Base-by-base conservation (phyloP, 73 alveolate genomes). In the Uronychia binucleata region DNA sequence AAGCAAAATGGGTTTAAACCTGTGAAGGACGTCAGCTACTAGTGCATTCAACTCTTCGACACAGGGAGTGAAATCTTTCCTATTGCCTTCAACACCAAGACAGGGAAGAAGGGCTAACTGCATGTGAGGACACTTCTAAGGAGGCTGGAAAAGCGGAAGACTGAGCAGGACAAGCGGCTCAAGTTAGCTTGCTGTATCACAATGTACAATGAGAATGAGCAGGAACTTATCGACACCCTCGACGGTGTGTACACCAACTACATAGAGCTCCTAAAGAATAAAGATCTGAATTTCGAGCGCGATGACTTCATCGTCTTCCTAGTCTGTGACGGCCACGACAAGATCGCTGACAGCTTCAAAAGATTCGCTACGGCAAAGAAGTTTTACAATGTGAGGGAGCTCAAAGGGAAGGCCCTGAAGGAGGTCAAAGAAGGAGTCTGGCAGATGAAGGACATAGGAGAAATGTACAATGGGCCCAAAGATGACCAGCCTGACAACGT, bases 121-220 rank as follows among this genome's bases (percentile, higher is more conserved):
- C 28, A 75, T 26, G n/a, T 13, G n/a, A 75, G 32, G 28, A 75
- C 81, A 1, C 1, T 75, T 25, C 58, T 75, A 8, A 32, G 28
- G n/a, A 32, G 30, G 46, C 58, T 75, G 8, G 57, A 75, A 30
- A 26, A 32, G 5, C 25, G 32, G 58, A 1, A 25, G 28, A 30
- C 8, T 5, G 28, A 26, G 8, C 27, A 25, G 5, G 81, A 30
- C 59, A 75, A 75, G 81, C 30, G 85, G 33, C 13, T 35, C 33
- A 78, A 78, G 33, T 32, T 78, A 1, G 89, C 94, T n/a, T 59
- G 82, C 33, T 88, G 94, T 34, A 83, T 88, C 28, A 82, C 90
- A 27, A 88, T 88, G 94, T 88, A 82, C 83, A 81, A 88, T 34
- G 94, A 88, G 77, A 58, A 85, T 58, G 80, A 58, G 82, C 27